Evolutionary conservation across 345 rosid genomes (phyloP).

Genomic region (Syzygium grande): DNA sequence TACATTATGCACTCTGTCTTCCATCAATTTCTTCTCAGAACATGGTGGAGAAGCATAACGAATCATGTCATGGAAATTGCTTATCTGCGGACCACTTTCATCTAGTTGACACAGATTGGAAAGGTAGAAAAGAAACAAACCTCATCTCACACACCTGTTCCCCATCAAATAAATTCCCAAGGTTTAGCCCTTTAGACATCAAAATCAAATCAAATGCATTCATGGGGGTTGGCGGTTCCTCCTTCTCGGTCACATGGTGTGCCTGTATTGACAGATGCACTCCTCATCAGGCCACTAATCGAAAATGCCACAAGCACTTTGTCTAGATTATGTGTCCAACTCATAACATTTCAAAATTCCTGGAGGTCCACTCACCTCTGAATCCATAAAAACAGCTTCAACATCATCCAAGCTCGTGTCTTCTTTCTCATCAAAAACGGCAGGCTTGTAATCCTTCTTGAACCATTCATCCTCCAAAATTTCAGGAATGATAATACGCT

Average conservation of each 20-base stretch:
- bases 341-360: background rate
- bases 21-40: background rate
- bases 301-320: background rate
- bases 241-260: conserved; percentile 80
- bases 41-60: background rate
- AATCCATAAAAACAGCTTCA: conserved; percentile 90
- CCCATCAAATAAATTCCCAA: conserved; percentile 69
- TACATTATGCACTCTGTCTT: background rate
- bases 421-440: conserved; percentile 67
- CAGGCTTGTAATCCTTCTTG: conserved; percentile 71
- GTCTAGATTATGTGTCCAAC: background rate
- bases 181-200: conserved; percentile 88
- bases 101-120: background rate
- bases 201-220: conserved; percentile 92
- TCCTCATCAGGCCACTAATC: background rate
- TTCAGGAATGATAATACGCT: conserved; percentile 82
- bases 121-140: background rate
- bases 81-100: background rate
- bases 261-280: conserved; percentile 34
- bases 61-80: background rate
- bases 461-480: conserved; percentile 92
- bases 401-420: conserved; percentile 78
- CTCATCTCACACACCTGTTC: conserved; percentile 51
- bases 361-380: conserved; percentile 41
- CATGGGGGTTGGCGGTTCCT: conserved; percentile 74